A percentile compares a stretch with the other conserved stretches of the same genome.
These are phyloP conservation scores for Rhizophora apiculata DNA, from an alignment of 345 rosid genomes.

Conservation along the genomic window DNA sequence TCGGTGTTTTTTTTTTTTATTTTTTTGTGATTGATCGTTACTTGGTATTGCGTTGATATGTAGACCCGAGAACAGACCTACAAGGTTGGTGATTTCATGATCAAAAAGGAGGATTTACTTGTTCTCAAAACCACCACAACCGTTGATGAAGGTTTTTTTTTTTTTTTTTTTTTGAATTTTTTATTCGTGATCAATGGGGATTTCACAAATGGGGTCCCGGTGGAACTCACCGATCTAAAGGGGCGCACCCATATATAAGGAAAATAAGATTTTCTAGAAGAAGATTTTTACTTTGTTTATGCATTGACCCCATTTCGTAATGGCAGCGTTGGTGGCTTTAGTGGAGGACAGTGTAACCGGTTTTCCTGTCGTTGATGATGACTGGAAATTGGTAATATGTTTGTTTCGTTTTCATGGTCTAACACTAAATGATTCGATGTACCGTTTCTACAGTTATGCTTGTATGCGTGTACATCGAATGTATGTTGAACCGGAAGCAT, in stretches of 20 bases:
- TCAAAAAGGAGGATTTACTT: background rate
- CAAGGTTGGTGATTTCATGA: slow-evolving; percentile 3
- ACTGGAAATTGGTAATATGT: background rate
- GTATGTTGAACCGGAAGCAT: no score
- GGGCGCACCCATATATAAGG: background rate
- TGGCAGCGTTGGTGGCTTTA: background rate
- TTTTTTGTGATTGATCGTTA: background rate
- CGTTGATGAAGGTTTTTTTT: background rate
- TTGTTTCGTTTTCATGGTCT: background rate
- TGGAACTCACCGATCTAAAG: no score
- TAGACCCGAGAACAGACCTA: background rate
- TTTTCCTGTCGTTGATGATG: background rate
- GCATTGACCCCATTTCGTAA: no score
- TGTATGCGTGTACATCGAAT: no score
- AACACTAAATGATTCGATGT: no score
- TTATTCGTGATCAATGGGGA: no score
- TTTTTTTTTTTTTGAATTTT: background rate
- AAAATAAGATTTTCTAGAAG: background rate
- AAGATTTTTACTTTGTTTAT: background rate
- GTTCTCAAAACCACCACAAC: background rate
- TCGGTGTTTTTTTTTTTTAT: background rate
- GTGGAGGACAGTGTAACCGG: background rate
- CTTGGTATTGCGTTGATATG: background rate
- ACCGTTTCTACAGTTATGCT: no score
- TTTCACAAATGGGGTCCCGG: no score